phyloP scores from a whole-genome alignment of 2,329 filamentous ascomycete species.

The Penicillium olsonii region DNA sequence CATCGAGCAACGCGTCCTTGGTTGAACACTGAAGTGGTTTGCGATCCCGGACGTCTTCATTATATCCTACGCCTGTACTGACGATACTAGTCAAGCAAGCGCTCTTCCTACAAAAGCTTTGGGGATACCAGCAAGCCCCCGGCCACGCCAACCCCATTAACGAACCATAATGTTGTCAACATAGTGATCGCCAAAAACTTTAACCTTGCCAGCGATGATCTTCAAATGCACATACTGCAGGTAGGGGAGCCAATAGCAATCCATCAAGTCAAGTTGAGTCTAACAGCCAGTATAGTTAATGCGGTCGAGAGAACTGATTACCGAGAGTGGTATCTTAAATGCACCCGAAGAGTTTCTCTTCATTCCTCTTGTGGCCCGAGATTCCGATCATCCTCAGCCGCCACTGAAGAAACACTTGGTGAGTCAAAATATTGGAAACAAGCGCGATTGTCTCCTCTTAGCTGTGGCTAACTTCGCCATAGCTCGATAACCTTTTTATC shows the following conservation, averaged over 20 bases:
- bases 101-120: constrained; percentile 21
- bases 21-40: constrained; percentile 24
- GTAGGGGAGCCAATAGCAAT: constrained; percentile 30
- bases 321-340: constrained; percentile 69
- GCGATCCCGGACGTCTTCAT: neutral
- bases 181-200: constrained; percentile 81
- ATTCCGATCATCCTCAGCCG: constrained; percentile 31
- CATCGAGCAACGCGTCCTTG: constrained; percentile 18
- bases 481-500: constrained; percentile 82
- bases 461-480: neutral
- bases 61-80: neutral
- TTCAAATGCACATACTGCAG: constrained; percentile 79
- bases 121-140: constrained; percentile 23
- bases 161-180: constrained; percentile 67
- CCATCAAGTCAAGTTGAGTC: neutral
- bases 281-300: constrained; percentile 63
- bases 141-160: constrained; percentile 43
- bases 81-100: constrained; percentile 23
- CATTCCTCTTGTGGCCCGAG: constrained; percentile 64
- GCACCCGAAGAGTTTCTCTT: constrained; percentile 80
- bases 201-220: constrained; percentile 67
- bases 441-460: neutral
- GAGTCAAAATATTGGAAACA: neutral
- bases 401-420: constrained; percentile 47
- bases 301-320: constrained; percentile 75